Base-by-base conservation (phyloP, 2,329 filamentous ascomycete genomes). In the Elsinoe fawcettii region DNA sequence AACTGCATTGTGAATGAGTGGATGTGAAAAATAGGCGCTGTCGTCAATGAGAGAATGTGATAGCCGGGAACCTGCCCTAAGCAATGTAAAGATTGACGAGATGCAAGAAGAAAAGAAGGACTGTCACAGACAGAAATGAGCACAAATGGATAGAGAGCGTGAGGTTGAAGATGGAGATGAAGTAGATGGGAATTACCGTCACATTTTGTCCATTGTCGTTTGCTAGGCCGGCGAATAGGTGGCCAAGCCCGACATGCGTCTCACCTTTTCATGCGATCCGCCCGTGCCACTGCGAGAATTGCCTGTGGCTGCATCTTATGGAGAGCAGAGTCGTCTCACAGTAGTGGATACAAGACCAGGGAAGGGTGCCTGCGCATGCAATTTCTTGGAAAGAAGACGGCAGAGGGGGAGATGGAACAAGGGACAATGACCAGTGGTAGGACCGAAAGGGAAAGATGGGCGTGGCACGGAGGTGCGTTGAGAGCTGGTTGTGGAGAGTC, bases 11-110 rank as follows among this genome's bases (percentile, higher is more conserved):
- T 39, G 30, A 53, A 18, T 36, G 30, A 39, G 12, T 8, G 30
- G 25, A 36, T 53, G 32, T 37, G 46, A 51, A 51, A n/a, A 32
- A 14, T 34, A 53, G 18, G 9, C 30, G 30, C 49, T 37, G 32
- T 53, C 49, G 49, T 53, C 49, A 53, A 53, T 18, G 11, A 53
- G 32, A 39, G 49, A 53, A 39, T 53, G 49, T 53, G 30, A 27
- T 53, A 37, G 49, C 32, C 20, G 30, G 30, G 49, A 18, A 37
- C 49, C 49, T 53, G 49, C 49, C 49, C 30, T 22, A 20, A 20
- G 49, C 49, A 37, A 53, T 37, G 32, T 7, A 53, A 25, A 37
- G 49, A 39, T 23, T 23, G 49, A 53, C 49, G 32, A 53, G n/a
- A 25, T 6, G 32, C 30, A 18, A 36, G 49, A 30, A 34, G 49